Base-by-base conservation (phyloP, 768 basidiomycete genomes). In the Mycena latifolia region DNA sequence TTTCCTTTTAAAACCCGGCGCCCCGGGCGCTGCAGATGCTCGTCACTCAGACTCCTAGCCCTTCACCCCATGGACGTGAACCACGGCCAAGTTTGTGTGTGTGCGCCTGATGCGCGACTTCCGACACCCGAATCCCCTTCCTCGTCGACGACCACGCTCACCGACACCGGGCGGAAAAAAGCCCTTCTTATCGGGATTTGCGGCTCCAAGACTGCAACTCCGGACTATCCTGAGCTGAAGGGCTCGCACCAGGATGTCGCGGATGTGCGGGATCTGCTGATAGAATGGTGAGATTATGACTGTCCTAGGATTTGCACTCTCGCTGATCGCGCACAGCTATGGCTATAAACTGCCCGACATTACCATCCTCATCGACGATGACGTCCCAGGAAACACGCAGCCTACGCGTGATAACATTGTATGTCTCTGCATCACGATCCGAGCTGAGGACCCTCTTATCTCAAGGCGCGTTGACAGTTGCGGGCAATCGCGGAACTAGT, bases 181-280 rank as follows among this genome's bases (percentile, higher is more conserved):
- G 67, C 67, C 22, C 54, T 69, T 12, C 67, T 69, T 50, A 53
- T 65, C 31, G 67, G 67, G 5, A 57, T 69, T 20, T 9, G 54
- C 22, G 31, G 17, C 0, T 20, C 22, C 24, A 12, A 25, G 33
- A 52, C 59, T 9, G 53, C 33, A n/a, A 52, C 46, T 10, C 29
- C 11, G 4, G 63, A 53, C 0, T 69, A 48, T 29, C 22, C 27
- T 2, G 33, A 57, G 24, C 58, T 69, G 37, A 25, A 39, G 11
- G 58, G 33, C 18, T 25, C 67, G 2, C 67, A 69, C 29, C n/a
- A 20, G 3, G 67, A 69, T 35, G 67, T 65, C 37, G 2, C 20
- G n/a, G 54, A 43, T 15, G 50, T 65, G 46, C 45, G 17, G 17
- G 22, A 46, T 8, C 37, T 69, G 29, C 41, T 69, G 17, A 29